phyloP scores from a whole-genome alignment of 139 green algal species.

The Astrephomene gubernaculifera region DNA sequence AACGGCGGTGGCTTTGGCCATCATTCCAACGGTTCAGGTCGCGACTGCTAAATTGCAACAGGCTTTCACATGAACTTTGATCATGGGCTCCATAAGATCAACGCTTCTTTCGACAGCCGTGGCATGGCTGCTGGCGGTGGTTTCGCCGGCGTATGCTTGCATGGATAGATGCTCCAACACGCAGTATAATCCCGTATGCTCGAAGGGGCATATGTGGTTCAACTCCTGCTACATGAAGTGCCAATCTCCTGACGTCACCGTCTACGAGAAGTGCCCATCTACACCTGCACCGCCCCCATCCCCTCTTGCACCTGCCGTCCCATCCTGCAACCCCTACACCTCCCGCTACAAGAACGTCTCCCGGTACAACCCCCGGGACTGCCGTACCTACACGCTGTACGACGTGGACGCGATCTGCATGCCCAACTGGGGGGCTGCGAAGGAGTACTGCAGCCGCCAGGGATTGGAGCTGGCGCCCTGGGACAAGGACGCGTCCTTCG shows the following conservation, averaged over 20 bases:
- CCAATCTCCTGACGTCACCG: neutral
- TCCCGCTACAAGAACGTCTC: neutral
- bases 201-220: slow-evolving; percentile 29
- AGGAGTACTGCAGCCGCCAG: neutral
- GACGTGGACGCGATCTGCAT: slow-evolving; percentile 17
- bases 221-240: slow-evolving; percentile 34
- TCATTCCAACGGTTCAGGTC: no score
- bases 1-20: no score
- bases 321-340: neutral
- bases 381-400: slow-evolving; percentile 22
- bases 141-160: neutral
- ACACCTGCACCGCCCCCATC: neutral
- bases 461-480: slow-evolving; percentile 9
- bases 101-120: no score
- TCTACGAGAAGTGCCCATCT: neutral
- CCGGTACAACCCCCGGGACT: neutral
- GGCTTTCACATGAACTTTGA: no score
- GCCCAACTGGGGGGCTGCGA: neutral
- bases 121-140: no score
- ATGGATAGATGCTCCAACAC: neutral
- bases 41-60: no score
- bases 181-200: slow-evolving; percentile 12
- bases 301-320: no score
- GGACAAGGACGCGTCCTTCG: neutral
- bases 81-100: no score